Conservation (phyloP, 495 filamentous ascomycete species). For the Cercophora scortea region DNA sequence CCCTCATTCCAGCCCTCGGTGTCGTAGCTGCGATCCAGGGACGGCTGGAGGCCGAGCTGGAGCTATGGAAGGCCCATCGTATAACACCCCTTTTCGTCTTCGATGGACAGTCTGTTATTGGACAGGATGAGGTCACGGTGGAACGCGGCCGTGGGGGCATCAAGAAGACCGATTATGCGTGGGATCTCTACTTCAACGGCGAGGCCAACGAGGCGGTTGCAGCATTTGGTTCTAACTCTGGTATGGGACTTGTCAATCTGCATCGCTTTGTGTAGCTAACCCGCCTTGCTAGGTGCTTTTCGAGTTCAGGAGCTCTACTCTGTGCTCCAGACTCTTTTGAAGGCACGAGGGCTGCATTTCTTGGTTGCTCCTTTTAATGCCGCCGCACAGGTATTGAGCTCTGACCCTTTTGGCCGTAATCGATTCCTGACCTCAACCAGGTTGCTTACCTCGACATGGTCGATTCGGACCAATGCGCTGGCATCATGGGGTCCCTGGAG, state of each 20-base stretch:
- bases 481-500: slow-evolving; percentile 80
- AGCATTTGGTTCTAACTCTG: slow-evolving; percentile 66
- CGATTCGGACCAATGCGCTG: slow-evolving; percentile 60
- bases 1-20: slow-evolving; percentile 81
- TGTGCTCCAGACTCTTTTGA: slow-evolving; percentile 66
- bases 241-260: slow-evolving; percentile 38
- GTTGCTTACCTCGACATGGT: slow-evolving; percentile 73
- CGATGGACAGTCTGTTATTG: slow-evolving; percentile 70
- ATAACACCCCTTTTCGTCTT: slow-evolving; percentile 81
- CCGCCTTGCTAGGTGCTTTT: slow-evolving; percentile 40
- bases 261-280: slow-evolving; percentile 15
- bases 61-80: slow-evolving; percentile 52
- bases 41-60: slow-evolving; percentile 67
- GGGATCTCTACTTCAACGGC: slow-evolving; percentile 78
- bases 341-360: slow-evolving; percentile 62
- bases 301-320: slow-evolving; percentile 56
- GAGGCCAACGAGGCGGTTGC: slow-evolving; percentile 70
- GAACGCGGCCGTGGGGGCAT: slow-evolving; percentile 40
- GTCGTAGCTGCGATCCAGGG: slow-evolving; percentile 71
- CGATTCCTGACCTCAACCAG: slow-evolving; percentile 36
- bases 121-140: slow-evolving; percentile 50
- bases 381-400: slow-evolving; percentile 63
- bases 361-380: slow-evolving; percentile 86
- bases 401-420: not conserved
- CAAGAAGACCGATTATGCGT: slow-evolving; percentile 53